Percentiles rank a stretch among this genome's conserved stretches.
Conservation (phyloP, 805 yeast genomes). For the Candida berthetii region DNA sequence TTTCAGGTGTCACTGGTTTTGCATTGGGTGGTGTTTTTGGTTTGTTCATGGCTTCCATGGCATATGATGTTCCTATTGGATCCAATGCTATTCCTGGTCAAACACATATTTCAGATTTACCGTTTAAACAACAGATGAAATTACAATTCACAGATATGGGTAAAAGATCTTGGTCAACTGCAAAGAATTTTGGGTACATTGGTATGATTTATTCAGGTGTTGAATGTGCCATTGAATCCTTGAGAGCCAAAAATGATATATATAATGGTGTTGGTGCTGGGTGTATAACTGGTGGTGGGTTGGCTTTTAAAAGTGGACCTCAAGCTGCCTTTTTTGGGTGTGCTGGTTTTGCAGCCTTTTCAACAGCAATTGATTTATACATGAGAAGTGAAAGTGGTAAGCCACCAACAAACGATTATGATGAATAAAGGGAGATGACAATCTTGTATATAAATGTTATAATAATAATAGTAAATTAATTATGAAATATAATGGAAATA, state of each 20-base stretch:
- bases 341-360: constrained; percentile 96
- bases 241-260: constrained; percentile 86
- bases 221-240: constrained; percentile 82
- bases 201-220: constrained; percentile 91
- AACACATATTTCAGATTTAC: constrained; percentile 68
- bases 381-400: constrained; percentile 76
- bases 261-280: constrained; percentile 93
- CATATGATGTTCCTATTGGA: constrained; percentile 77
- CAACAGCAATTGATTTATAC: constrained; percentile 78
- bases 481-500: too few species aligned
- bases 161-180: constrained; percentile 76
- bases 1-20: constrained; percentile 93
- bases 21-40: constrained; percentile 95
- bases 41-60: constrained; percentile 81
- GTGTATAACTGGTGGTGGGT: constrained; percentile 94
- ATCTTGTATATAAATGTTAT: too few species aligned
- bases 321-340: constrained; percentile 88
- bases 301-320: constrained; percentile 91
- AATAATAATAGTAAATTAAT: too few species aligned
- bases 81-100: constrained; percentile 31
- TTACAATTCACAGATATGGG: constrained; percentile 92
- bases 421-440: too few species aligned
- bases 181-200: constrained; percentile 89
- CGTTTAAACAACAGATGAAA: constrained; percentile 89
- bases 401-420: constrained; percentile 89